Evolutionary conservation across 1,284 basidiomycete species (phyloP), one percentile per base, ranked within the genome.

Genomic region (Termitomyces sp.): DNA sequence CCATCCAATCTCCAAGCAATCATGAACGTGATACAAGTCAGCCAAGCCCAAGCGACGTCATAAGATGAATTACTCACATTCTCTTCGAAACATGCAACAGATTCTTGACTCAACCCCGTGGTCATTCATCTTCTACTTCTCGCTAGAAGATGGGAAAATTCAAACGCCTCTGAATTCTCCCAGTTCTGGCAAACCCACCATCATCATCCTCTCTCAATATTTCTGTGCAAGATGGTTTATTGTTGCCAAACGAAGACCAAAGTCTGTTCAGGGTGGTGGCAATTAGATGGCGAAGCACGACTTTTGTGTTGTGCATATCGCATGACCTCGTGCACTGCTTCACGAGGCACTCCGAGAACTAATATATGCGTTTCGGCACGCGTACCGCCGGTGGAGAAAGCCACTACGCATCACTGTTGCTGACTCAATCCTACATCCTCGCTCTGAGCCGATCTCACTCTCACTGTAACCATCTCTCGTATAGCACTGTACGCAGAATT

Each of bases 391-490:
- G 19, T 42, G 41, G 41, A 26, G 41, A 42, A 42, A 24, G 41
- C 5, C 12, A 10, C 10, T n/a, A 8, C 40, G 40, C 9, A 41
- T n/a, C n/a, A n/a, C 21, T 5, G 40, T 19, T 24, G 40, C 40
- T 41, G 21, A 41, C 24, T 24, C 5, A 5, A 24, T 0, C 92
- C 92, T 7, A 92, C 92, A 0, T 94, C 94, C 69, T 83, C 88
- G n/a, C 75, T 78, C 78, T 57, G 90, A 91, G 62, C 78, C 80
- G 19, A 84, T 94, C 53, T 79, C 80, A 8, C 76, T 81, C n/a
- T n/a, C n/a, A n/a, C n/a, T n/a, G n/a, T n/a, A n/a, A n/a, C n/a
- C n/a, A n/a, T n/a, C n/a, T n/a, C n/a, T n/a, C n/a, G n/a, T n/a
- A n/a, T n/a, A 5, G 24, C 24, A 24, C 92, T 92, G 92, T 94